Evolutionary conservation across 495 filamentous ascomycete genomes (phyloP), one percentile per base, ranked within the genome.

Genomic region (Articulospora tetracladia): DNA sequence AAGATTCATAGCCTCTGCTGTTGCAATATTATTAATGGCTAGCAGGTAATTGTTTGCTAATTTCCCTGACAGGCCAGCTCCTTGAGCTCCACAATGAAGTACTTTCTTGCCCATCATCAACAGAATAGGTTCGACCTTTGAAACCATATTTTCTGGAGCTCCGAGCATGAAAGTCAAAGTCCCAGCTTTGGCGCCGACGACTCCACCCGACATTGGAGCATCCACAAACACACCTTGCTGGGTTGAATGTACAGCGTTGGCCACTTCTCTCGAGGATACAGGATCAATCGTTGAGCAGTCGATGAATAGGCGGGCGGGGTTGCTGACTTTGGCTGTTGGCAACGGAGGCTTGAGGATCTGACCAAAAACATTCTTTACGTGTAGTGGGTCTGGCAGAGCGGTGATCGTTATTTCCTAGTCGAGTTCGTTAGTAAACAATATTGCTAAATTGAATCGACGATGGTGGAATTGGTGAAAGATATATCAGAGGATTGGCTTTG

Each of bases 21-120:
- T 92, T 1, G 90, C 93, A 64, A 97, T 93, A 68, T 96, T 97
- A 71, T 90, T 93, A 58, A 97, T 86, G 1, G 91, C 91, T 12
- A 97, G 78, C 39, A 96, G 84, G 69, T 96, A 96, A 68, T 97
- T 97, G 72, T 97, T 97, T 26, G 92, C 90, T 8, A 97, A 79
- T 71, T 97, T 97, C 12, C 85, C 91, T 1, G 88, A 86, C 0
- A 97, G 78, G 1, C 93, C 93, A 19, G 88, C 78, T 1, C 91
- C 91, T 48, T 92, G 91, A 0, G 78, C 77, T 0, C 93, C 93
- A 61, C 92, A 86, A 67, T 96, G 92, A 64, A 93, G 75, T 8
- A 90, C 83, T 20, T 86, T 86, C 64, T 86, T 86, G 17, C 93
- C 93, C 92, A 97, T 95, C 30, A 86, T 78, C 7, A 83, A 70